Conservation (phyloP, 495 filamentous ascomycete species). For the Penicillium salamii region DNA sequence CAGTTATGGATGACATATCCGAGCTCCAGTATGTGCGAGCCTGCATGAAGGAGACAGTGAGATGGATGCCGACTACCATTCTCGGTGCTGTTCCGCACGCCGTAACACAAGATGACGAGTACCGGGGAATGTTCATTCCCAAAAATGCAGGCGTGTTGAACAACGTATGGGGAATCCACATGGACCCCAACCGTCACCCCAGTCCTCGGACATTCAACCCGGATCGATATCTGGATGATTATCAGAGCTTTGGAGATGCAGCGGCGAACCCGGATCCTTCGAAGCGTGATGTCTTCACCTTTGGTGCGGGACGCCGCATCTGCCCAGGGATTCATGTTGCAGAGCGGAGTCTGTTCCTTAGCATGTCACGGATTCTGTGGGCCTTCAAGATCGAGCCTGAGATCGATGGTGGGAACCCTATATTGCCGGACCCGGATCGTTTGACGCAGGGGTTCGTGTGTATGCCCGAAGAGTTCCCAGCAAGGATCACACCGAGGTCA, state of each 20-base stretch:
- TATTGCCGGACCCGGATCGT: conserved; percentile 21
- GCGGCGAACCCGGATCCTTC: conserved; percentile 39
- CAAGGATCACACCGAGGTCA: conserved; percentile 25
- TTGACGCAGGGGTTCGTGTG: conserved; percentile 40
- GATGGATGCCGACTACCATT: conserved; percentile 41
- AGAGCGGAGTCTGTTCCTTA: conserved; percentile 46
- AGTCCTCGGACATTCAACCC: conserved; percentile 55
- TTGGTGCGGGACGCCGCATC: conserved; percentile 29
- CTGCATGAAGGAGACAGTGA: conserved; percentile 38
- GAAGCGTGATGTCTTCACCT: conserved; percentile 29
- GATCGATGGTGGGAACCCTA: conserved; percentile 11
- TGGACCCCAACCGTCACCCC: conserved; percentile 38
- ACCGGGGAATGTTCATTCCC: conserved; percentile 50
- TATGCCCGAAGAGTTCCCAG: conserved; percentile 35
- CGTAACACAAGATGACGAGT: conserved; percentile 51
- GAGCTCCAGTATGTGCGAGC: conserved; percentile 37
- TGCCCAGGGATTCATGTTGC: conserved; percentile 33
- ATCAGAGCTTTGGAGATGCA: conserved; percentile 28
- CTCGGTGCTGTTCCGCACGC: conserved; percentile 55
- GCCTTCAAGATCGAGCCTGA: conserved; percentile 35
- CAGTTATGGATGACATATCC: conserved; percentile 19
- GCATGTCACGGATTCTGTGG: conserved; percentile 54
- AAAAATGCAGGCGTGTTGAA: conserved; percentile 41
- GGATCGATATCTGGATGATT: conserved; percentile 43
- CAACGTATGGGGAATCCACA: conserved; percentile 48